Evolutionary conservation across 768 basidiomycete species (phyloP).

Genomic region (Suillus americanus): DNA sequence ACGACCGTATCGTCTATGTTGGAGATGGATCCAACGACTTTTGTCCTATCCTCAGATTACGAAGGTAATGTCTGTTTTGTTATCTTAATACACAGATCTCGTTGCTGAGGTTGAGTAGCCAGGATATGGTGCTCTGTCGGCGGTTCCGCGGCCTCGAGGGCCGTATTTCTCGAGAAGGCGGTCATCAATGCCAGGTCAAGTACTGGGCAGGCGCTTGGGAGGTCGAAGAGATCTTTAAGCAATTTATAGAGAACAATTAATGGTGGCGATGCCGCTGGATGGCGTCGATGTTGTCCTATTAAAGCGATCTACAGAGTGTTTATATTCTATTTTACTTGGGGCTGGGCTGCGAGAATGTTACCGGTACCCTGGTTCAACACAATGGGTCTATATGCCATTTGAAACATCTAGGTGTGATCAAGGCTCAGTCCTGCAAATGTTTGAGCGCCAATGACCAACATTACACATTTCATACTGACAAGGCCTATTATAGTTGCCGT

Average conservation of each 20-base stretch:
- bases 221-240: slow-evolving; percentile 77
- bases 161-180: slow-evolving; percentile 77
- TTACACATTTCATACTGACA: not conserved
- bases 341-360: not conserved
- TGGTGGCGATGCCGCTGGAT: not conserved
- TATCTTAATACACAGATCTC: not conserved
- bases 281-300: not conserved
- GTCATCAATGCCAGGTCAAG: slow-evolving; percentile 69
- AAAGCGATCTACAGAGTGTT: not conserved
- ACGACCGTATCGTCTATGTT: slow-evolving; percentile 82
- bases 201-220: slow-evolving; percentile 98
- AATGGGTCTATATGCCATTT: not conserved
- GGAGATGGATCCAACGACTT: slow-evolving; percentile 97
- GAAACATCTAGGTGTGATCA: not conserved
- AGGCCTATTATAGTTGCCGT: not conserved
- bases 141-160: slow-evolving; percentile 74
- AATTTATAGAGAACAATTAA: slow-evolving; percentile 4
- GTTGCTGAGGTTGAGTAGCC: slow-evolving; percentile 41
- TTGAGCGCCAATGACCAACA: not conserved
- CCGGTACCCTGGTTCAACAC: not conserved
- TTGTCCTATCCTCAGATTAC: slow-evolving; percentile 83
- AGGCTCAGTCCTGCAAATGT: not conserved
- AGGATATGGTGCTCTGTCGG: slow-evolving; percentile 83
- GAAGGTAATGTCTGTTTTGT: slow-evolving; percentile 48
- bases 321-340: too few relatives aligned